phyloP scores from a whole-genome alignment of 202 grass and related monocot species.

The Carex sylvatica region DNA sequence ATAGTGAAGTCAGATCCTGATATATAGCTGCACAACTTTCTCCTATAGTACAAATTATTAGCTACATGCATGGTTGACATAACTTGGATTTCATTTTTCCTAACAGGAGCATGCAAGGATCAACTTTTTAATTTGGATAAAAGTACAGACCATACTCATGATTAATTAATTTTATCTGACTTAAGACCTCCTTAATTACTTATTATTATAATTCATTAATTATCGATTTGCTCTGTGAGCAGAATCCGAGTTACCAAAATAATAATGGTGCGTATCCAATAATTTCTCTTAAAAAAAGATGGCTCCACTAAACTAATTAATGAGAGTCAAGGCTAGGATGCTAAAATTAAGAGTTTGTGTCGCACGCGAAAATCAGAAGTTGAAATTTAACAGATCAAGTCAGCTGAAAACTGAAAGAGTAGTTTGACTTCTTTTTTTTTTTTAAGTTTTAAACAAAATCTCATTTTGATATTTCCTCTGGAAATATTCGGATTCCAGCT shows the following conservation, averaged over 20 bases:
- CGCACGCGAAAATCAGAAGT: slow-evolving; percentile 11
- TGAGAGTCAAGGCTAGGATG: neutral
- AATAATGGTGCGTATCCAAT: slow-evolving; percentile 1
- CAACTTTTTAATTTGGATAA: neutral
- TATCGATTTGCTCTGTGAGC: neutral
- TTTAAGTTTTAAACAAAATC: neutral
- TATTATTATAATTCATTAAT: neutral
- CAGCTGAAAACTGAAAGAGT: neutral
- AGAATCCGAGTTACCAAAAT: neutral
- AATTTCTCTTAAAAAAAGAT: slow-evolving; percentile 10
- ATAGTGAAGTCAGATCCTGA: no score
- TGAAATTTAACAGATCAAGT: slow-evolving; percentile 1
- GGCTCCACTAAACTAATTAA: slow-evolving; percentile 1
- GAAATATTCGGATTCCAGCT: neutral
- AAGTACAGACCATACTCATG: neutral
- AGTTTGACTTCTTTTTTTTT: neutral
- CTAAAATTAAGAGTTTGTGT: neutral
- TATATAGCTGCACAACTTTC: neutral
- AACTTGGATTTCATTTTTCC: neutral
- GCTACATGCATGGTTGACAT: neutral
- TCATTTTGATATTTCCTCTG: neutral
- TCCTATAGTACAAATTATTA: neutral
- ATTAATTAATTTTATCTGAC: neutral
- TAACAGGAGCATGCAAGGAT: slow-evolving; percentile 8
- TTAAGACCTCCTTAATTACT: neutral